Evolutionary conservation across 2,329 filamentous ascomycete species (phyloP), one percentile per base, ranked within the genome.

Genomic region (Epichloe aotearoae): DNA sequence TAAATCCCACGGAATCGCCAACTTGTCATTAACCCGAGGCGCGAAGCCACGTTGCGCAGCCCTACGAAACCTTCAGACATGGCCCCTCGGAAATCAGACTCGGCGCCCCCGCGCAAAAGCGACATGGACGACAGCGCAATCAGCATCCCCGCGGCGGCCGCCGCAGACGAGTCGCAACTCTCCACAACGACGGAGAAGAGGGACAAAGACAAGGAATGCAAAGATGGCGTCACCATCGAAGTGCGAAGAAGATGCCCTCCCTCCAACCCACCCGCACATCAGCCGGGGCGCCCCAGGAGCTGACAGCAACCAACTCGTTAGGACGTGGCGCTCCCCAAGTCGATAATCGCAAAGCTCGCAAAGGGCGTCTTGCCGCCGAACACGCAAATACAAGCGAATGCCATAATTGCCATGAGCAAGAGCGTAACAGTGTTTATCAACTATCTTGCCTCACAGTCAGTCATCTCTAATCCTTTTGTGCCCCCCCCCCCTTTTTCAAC

Each of bases 401-500:
- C 87, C 41, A 78, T 90, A 50, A 69, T 88, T 48, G 87, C 86
- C 10, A 76, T 93, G 70, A 84, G 80, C 57, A 90, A 90, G 69
- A 86, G 84, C 66, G 84, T 87, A 7, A 90, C 85, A 1, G 82
- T 93, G 0, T 93, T 93, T 61, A 84, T 93, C 58, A 91, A 80
- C 68, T 87, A 90, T 64, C 72, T 93, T 34, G 83, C 85, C 43
- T 77, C 80, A 54, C 78, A 82, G 86, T 91, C 75, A 14, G 41
- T 44, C n/a, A n/a, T n/a, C n/a, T n/a, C n/a, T n/a, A n/a, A n/a
- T n/a, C n/a, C n/a, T n/a, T 11, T 12, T 23, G 2, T 7, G 3
- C 20, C 20, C 3, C 20, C 4, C 20, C 5, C 20, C 20, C 20
- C 20, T 20, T 20, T 20, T 23, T 8, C n/a, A n/a, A n/a, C n/a